Evolutionary conservation across 306 rosid species (phyloP), one percentile per base, ranked within the genome.

Genomic region (Prunus mume): DNA sequence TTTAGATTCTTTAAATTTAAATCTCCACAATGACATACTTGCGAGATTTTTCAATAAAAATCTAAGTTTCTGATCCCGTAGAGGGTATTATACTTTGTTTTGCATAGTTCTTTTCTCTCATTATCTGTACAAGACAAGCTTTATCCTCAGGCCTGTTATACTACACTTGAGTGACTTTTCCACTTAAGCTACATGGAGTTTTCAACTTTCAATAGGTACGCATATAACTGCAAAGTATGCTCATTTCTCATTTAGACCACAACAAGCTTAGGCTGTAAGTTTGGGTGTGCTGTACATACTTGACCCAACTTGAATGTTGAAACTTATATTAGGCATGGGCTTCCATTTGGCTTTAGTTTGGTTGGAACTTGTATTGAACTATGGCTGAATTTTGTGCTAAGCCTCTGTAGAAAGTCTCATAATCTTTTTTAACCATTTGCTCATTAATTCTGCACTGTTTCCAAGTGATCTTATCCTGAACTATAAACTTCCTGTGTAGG

Each of bases 1-100:
- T 75, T 72, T 38, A 51, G 51, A 83, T 86, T 71, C 71, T 41
- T 65, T 82, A 71, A 75, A 56, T 60, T 72, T 78, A 60, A 81
- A 54, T 70, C 69, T 78, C 74, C 72, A 34, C 62, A 68, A 25
- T 63, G 83, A 52, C 72, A 65, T 77, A 79, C 62, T 62, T 49
- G 49, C 14, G 55, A 55, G 78, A 76, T 74, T 57, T 67, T 3
- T 80, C 70, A 45, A 74, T 64, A 34, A 72, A 76, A 63, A 65
- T 64, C 50, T 4, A 69, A 73, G 71, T 54, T n/a, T 66, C 8
- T 62, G 78, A 76, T 72, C 76, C 72, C 50, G 28, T 41, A 81
- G 76, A 76, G 71, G 69, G 70, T 71, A 64, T 68, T 41, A 50
- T 73, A 79, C 57, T 70, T 75, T 58, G 32, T 60, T 65, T 28